phyloP scores from a whole-genome alignment of 208 protist genomes.

The Leishmania tarentolae region DNA sequence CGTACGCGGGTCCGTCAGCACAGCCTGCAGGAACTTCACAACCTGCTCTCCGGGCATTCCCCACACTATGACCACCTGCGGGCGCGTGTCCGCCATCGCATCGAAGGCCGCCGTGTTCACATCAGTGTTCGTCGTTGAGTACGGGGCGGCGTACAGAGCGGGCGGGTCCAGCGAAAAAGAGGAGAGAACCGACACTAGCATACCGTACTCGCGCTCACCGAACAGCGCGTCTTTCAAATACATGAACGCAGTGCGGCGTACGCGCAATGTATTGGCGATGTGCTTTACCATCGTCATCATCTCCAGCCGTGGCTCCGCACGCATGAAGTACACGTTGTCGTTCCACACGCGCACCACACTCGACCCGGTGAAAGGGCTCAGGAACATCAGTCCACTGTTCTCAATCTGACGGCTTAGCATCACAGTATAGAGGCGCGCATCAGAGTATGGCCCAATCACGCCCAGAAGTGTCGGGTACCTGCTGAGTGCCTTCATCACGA shows the following conservation, averaged over 20 bases:
- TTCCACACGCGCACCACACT: constrained; percentile 27
- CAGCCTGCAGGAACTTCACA: constrained; percentile 27
- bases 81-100: constrained; percentile 39
- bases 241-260: constrained; percentile 56
- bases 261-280: constrained; percentile 27
- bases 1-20: constrained; percentile 40
- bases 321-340: constrained; percentile 34
- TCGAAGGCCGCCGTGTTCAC: background rate
- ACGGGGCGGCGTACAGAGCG: constrained; percentile 27
- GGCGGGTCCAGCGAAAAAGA: constrained; percentile 4
- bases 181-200: constrained; percentile 16
- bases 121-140: constrained; percentile 19
- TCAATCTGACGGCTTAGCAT: background rate
- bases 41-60: constrained; percentile 29
- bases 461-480: constrained; percentile 15
- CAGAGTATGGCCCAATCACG: constrained; percentile 17
- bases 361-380: constrained; percentile 27
- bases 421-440: background rate
- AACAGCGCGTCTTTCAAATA: constrained; percentile 46
- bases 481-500: constrained; percentile 8
- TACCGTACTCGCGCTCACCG: constrained; percentile 34
- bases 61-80: constrained; percentile 57
- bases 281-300: constrained; percentile 38
- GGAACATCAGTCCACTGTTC: constrained; percentile 24
- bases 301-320: constrained; percentile 35